phyloP scores from a whole-genome alignment of 129 eudicot species.

The Centaurea solstitialis region DNA sequence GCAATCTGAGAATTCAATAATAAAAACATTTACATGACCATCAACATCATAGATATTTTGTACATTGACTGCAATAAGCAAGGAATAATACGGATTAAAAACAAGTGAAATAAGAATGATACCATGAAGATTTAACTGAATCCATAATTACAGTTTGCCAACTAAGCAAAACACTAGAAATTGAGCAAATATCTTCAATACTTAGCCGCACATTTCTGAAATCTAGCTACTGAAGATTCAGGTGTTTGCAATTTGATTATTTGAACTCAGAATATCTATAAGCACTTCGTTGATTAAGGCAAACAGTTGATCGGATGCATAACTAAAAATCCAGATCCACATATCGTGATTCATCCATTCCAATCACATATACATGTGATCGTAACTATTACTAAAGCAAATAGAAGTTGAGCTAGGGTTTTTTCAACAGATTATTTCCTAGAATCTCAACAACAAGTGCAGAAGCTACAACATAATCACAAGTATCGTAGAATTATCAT shows the following conservation, averaged over 20 bases:
- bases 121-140: neutral
- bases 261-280: neutral
- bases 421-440: neutral
- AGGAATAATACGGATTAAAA: neutral
- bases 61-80: neutral
- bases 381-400: neutral
- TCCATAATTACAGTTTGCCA: constrained; percentile 2
- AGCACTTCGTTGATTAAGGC: neutral
- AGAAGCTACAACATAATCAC: neutral
- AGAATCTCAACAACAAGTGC: neutral
- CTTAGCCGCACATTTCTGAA: neutral
- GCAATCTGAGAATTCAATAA: constrained; percentile 54
- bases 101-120: neutral
- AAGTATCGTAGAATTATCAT: neutral
- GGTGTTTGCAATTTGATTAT: neutral
- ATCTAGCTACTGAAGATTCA: neutral
- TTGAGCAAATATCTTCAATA: neutral
- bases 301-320: neutral
- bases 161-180: neutral
- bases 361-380: neutral
- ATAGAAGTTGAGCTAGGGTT: constrained; percentile 15
- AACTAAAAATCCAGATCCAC: neutral
- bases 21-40: constrained; percentile 10
- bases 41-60: neutral
- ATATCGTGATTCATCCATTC: neutral